These are phyloP conservation scores for Tylopilus sp. DNA, from an alignment of 768 basidiomycete species.

Conservation along the genomic window DNA sequence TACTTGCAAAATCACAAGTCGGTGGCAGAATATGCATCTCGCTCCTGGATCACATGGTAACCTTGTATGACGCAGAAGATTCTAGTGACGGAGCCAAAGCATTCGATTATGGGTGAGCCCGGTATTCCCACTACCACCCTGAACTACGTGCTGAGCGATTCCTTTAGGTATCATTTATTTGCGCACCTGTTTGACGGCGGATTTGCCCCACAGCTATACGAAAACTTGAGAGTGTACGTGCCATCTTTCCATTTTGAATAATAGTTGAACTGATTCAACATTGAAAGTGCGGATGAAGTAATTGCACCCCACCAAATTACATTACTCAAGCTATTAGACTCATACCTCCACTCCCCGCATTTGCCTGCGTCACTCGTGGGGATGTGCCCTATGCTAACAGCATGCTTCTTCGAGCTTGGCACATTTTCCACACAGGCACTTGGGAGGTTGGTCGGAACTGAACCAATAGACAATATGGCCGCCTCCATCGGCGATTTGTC, in stretches of 20 bases:
- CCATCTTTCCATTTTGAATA: not conserved
- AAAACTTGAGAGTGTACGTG: conserved; percentile 57
- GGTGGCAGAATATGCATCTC: conserved; percentile 65
- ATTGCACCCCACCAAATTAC: conserved; percentile 84
- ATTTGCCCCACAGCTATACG: conserved; percentile 58
- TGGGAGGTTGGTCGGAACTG: conserved; percentile 40
- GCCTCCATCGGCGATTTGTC: conserved; percentile 3
- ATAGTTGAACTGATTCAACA: conserved; percentile 13
- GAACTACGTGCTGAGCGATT: conserved; percentile 10
- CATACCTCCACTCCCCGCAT: conserved; percentile 64
- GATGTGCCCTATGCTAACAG: conserved; percentile 58
- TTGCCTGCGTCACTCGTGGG: conserved; percentile 36
- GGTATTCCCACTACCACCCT: not conserved
- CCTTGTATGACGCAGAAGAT: conserved; percentile 64
- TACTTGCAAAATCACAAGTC: conserved; percentile 49
- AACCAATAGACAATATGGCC: conserved; percentile 8
- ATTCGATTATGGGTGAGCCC: conserved; percentile 71
- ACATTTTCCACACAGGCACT: conserved; percentile 55
- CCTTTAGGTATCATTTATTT: conserved; percentile 60
- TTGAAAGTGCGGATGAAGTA: conserved; percentile 58
- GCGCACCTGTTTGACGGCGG: conserved; percentile 59
- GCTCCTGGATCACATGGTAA: conserved; percentile 71
- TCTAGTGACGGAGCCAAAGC: conserved; percentile 59
- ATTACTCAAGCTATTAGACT: conserved; percentile 85
- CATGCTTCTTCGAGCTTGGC: conserved; percentile 58